phyloP scores from a whole-genome alignment of 352 stramenopile genomes.

The Phytophthora tentaculata region DNA sequence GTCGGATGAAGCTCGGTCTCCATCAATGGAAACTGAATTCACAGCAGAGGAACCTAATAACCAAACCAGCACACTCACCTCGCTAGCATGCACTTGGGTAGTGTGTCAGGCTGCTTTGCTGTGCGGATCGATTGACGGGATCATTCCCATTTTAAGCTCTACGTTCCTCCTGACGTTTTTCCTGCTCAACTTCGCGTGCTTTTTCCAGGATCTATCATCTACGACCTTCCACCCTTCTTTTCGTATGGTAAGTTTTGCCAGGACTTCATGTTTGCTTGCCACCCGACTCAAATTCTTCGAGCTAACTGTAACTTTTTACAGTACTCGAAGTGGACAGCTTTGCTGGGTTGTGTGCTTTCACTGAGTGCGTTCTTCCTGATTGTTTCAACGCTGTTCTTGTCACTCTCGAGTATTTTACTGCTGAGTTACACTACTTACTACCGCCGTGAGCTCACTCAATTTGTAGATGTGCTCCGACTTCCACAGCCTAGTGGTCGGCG shows the following conservation, averaged over 20 bases:
- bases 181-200: constrained; percentile 2
- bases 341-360: background rate
- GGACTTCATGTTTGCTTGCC: background rate
- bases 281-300: background rate
- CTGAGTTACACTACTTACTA: background rate
- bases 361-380: background rate
- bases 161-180: constrained; percentile 1
- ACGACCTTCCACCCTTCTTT: background rate
- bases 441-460: background rate
- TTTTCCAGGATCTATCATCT: background rate
- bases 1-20: background rate
- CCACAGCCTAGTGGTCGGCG: background rate
- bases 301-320: background rate
- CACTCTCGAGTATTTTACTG: background rate
- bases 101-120: constrained; percentile 1
- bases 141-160: background rate
- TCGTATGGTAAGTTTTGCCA: background rate
- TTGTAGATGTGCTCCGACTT: background rate
- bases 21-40: background rate
- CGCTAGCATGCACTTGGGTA: background rate
- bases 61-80: background rate
- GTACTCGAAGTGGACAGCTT: constrained; percentile 2
- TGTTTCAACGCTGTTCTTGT: background rate
- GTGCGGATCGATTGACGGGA: background rate
- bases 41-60: background rate